A percentile compares a stretch with the other conserved stretches of the same genome.
Evolutionary conservation across 192 early-diverging fungal genomes (phyloP).

Genomic region (Thamnidium elegans): DNA sequence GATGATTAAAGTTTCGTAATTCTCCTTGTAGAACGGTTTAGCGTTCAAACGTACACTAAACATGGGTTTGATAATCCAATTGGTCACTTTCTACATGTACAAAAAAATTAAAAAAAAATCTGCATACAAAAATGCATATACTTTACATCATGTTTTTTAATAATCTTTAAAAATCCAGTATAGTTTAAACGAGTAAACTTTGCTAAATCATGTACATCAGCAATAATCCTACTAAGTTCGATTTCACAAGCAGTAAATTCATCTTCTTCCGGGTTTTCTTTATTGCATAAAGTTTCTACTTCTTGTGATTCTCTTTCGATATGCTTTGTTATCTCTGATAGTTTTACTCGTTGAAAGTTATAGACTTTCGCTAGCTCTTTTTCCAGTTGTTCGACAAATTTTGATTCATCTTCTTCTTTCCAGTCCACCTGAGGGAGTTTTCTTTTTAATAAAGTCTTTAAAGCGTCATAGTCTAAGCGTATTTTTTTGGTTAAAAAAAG

Average conservation of each 20-base stretch:
- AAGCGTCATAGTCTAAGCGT: conserved; percentile 64
- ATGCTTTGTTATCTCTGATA: conserved; percentile 65
- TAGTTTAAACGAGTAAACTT: conserved; percentile 83
- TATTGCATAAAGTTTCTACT: conserved; percentile 53
- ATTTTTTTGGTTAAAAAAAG: too few relatives aligned
- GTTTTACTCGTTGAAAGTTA: conserved; percentile 72
- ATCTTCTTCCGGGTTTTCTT: conserved; percentile 45
- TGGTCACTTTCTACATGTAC: conserved; percentile 74
- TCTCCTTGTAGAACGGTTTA: conserved; percentile 81
- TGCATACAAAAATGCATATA: not conserved
- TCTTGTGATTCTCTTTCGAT: conserved; percentile 64
- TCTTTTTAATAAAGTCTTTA: conserved; percentile 80
- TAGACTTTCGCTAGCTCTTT: conserved; percentile 91
- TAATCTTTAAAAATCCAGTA: conserved; percentile 85
- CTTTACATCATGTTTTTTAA: conserved; percentile 95
- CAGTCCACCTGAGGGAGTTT: conserved; percentile 56
- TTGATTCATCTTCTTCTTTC: conserved; percentile 80
- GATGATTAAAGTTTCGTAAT: conserved; percentile 89
- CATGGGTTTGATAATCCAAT: conserved; percentile 76
- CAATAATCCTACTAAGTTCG: conserved; percentile 72
- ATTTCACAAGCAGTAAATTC: conserved; percentile 63
- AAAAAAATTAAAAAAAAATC: conserved; percentile 9
- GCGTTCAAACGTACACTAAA: conserved; percentile 77
- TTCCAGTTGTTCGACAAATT: conserved; percentile 83
- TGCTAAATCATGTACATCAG: conserved; percentile 79